Conservation (phyloP, 2,329 filamentous ascomycete species). For the Fusarium tricinctum region DNA sequence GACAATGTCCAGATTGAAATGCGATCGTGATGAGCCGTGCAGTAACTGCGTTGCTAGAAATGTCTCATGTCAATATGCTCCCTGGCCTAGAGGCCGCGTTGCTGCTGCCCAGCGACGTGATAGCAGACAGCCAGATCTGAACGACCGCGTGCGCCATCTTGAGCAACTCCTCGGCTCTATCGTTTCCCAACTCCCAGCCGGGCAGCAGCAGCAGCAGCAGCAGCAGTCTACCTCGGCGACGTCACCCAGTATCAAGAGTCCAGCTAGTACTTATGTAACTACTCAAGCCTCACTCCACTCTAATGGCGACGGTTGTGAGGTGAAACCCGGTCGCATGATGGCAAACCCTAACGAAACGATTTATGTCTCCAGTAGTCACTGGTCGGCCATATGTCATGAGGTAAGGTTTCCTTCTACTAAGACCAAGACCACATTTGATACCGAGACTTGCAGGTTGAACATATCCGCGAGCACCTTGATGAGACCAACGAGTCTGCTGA, state of each 20-base stretch:
- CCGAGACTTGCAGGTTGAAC: constrained; percentile 9
- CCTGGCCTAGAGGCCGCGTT: constrained; percentile 25
- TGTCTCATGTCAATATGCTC: constrained; percentile 32
- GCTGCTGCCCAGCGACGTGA: constrained; percentile 16
- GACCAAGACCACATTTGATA: background rate
- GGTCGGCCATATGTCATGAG: constrained; percentile 39
- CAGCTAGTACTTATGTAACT: background rate
- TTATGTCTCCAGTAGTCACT: constrained; percentile 42
- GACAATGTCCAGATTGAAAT: constrained; percentile 24
- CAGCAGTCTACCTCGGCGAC: background rate
- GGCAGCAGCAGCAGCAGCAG: constrained; percentile 1
- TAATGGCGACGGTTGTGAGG: background rate
- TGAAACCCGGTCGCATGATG: constrained; percentile 33
- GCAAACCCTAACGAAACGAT: constrained; percentile 37
- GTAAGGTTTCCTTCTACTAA: background rate
- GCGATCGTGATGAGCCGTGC: constrained; percentile 41
- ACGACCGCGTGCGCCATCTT: constrained; percentile 33
- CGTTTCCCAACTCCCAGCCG: constrained; percentile 28
- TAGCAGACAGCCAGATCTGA: constrained; percentile 21
- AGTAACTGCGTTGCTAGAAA: constrained; percentile 40
- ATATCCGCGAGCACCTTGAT: constrained; percentile 31
- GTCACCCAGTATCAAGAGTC: constrained; percentile 10
- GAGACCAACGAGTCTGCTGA: constrained; percentile 7
- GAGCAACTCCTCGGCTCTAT: constrained; percentile 39
- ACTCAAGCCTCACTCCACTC: constrained; percentile 1